Conservation (phyloP, 2,329 filamentous ascomycete species). For the Paraphoma sp. region DNA sequence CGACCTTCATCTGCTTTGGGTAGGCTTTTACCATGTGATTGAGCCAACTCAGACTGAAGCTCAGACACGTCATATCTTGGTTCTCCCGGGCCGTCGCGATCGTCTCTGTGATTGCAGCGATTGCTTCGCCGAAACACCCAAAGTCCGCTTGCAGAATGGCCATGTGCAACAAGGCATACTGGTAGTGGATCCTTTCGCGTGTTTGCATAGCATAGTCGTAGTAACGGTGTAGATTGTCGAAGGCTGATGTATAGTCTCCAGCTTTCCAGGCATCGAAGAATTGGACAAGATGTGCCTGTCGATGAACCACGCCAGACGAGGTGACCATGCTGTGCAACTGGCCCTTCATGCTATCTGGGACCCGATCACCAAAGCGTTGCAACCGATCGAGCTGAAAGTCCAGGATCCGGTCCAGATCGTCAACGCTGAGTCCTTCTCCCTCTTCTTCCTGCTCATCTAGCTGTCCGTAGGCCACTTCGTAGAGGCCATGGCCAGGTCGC, state of each 20-base stretch:
- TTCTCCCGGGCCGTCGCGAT: slow-evolving; percentile 95
- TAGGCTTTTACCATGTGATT: slow-evolving; percentile 92
- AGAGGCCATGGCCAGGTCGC: slow-evolving; percentile 57
- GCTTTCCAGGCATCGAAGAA: slow-evolving; percentile 93
- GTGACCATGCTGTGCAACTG: slow-evolving; percentile 73
- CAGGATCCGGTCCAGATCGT: slow-evolving; percentile 80
- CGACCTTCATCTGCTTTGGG: slow-evolving; percentile 73
- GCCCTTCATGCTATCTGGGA: slow-evolving; percentile 75
- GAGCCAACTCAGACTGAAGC: slow-evolving; percentile 94
- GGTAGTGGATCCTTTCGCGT: slow-evolving; percentile 83
- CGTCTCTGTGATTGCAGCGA: slow-evolving; percentile 94
- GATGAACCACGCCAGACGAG: slow-evolving; percentile 72
- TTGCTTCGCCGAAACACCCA: slow-evolving; percentile 85
- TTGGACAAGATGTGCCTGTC: slow-evolving; percentile 77
- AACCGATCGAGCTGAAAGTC: slow-evolving; percentile 90
- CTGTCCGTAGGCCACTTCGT: slow-evolving; percentile 59
- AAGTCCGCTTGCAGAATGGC: slow-evolving; percentile 95
- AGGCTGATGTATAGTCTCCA: slow-evolving; percentile 87
- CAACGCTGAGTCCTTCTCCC: slow-evolving; percentile 66
- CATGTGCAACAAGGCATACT: slow-evolving; percentile 92
- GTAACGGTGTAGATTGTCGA: slow-evolving; percentile 90
- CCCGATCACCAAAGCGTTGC: slow-evolving; percentile 82
- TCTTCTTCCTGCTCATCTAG: slow-evolving; percentile 51
- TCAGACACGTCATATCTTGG: slow-evolving; percentile 88
- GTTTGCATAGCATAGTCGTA: slow-evolving; percentile 96